Base-by-base conservation (phyloP, 768 basidiomycete species). In the Lanmaoa pseudosensibilis region DNA sequence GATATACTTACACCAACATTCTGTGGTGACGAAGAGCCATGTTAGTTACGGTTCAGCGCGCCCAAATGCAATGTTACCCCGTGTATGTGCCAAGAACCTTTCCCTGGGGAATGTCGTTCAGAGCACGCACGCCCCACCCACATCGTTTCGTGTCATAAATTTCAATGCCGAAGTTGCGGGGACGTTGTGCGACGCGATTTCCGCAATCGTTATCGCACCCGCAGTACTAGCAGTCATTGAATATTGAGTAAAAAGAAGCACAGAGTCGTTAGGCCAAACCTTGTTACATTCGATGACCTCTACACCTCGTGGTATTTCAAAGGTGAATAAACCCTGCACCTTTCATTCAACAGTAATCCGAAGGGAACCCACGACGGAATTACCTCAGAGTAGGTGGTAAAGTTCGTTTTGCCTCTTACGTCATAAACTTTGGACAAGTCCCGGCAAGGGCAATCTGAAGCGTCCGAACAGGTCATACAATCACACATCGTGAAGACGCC, bases 201-300 rank as follows among this genome's bases (percentile, higher is more conserved):
- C 61, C 70, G 60, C 87, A 90, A 4, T 50, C 60, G 10, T 39
- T 34, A 33, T 61, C 65, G 55, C 85, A 87, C 8, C 44, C 48
- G 52, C 86, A 87, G 27, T 69, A 64, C 81, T 83, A 60, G 46
- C 19, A 52, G 25, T 39, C 40, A 23, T 36, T 43, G 50, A 51
- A 41, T 21, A 10, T 39, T n/a, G 25, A 43, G 54, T 15, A 13
- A 40, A 45, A 16, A n/a, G 11, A 57, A 33, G n/a, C 18, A 44
- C 10, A 10, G 7, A 23, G 3, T 34, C 19, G 5, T 36, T 15
- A 38, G 32, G 9, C 41, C 75, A 46, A 62, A 84, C 87, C 65
- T 77, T 71, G 58, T 87, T 89, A 57, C 87, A 90, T 66, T 90
- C 87, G 6, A 87, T 76, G 12, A 86, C 81, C 46, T 84, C 81